Percentiles rank a stretch among this genome's conserved stretches.
Conservation (phyloP, 176 grass and related monocot genomes). For the Miscanthus lutarioriparius region DNA sequence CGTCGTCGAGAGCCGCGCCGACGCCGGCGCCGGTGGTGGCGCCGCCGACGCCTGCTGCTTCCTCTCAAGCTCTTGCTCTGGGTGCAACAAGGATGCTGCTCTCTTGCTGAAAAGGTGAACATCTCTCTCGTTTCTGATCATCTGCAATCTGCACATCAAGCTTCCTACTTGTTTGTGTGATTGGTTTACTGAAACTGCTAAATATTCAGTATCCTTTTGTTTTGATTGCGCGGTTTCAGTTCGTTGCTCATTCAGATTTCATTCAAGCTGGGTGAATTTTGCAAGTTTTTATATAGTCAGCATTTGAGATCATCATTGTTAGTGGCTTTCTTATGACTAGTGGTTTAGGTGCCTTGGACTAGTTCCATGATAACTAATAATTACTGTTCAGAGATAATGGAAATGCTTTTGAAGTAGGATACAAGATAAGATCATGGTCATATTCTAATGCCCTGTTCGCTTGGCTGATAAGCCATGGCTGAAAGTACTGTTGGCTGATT, state of each 20-base stretch:
- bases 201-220: no score
- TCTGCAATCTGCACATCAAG: not conserved
- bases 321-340: conserved; percentile 1
- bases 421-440: conserved; percentile 49
- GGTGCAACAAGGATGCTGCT: conserved; percentile 38
- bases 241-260: no score
- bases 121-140: not conserved
- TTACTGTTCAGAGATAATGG: conserved; percentile 36
- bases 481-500: no score
- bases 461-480: no score
- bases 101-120: conserved; percentile 11
- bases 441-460: no score
- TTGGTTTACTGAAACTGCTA: not conserved
- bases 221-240: no score
- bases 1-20: conserved; percentile 51
- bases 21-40: not conserved
- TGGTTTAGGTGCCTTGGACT: conserved; percentile 35
- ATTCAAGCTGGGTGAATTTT: conserved; percentile 11
- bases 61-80: conserved; percentile 35
- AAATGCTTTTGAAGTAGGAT: conserved; percentile 34
- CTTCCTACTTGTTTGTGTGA: not conserved
- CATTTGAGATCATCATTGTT: not conserved
- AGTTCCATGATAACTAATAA: conserved; percentile 1
- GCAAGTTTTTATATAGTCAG: not conserved
- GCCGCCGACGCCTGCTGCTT: conserved; percentile 27